phyloP scores from a whole-genome alignment of 768 basidiomycete genomes.

The Russula ochroleuca region DNA sequence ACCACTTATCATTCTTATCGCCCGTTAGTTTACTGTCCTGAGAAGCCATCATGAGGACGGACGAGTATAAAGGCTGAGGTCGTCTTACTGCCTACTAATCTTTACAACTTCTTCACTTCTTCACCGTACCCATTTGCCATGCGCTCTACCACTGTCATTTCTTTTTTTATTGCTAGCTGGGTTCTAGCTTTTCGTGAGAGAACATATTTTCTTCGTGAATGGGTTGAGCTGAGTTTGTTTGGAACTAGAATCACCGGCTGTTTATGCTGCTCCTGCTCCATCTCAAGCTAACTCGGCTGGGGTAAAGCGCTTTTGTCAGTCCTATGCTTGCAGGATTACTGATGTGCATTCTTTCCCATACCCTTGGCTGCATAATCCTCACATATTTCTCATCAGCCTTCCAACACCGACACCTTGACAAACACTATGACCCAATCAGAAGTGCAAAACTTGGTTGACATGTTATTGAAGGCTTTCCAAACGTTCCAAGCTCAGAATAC shows the following conservation, averaged over 20 bases:
- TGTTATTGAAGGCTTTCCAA: neutral
- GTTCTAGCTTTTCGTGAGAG: constrained; percentile 4
- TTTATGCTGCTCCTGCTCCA: too few species aligned
- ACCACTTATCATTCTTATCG: too few species aligned
- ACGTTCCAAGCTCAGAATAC: neutral
- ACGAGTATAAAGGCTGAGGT: neutral
- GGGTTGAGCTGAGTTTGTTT: neutral
- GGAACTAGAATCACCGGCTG: too few species aligned
- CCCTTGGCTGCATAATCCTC: too few species aligned
- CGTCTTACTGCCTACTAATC: too few species aligned
- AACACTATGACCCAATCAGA: neutral
- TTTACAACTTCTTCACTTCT: neutral
- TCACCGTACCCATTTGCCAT: neutral
- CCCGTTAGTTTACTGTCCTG: constrained; percentile 11
- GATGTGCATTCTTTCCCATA: too few species aligned
- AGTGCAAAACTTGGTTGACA: neutral
- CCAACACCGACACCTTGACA: too few species aligned
- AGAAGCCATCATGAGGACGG: neutral
- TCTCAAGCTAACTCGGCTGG: too few species aligned
- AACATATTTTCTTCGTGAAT: neutral
- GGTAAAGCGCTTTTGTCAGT: too few species aligned
- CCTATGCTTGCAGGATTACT: too few species aligned
- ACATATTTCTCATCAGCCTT: too few species aligned
- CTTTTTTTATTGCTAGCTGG: neutral
- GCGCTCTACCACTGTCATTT: neutral